Base-by-base conservation (phyloP, 225 moss, liverwort and hornwort species). In the Polytrichum commune region DNA sequence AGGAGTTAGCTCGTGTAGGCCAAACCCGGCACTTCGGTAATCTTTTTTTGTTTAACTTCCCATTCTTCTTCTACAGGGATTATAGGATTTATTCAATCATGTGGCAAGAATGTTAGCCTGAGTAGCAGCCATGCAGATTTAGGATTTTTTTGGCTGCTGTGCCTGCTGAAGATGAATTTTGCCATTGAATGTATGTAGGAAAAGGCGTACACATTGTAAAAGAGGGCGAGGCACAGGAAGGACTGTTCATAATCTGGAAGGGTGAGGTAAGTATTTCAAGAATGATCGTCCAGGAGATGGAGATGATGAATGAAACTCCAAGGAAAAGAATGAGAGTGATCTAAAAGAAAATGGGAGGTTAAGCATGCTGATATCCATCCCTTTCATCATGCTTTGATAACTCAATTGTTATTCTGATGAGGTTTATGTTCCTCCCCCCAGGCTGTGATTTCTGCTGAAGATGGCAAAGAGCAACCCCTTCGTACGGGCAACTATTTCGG, bases 401-500 rank as follows among this genome's bases (percentile, higher is more conserved):
- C 0, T 38, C 38, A 38, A 38, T 38, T 10, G 13, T 38, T 38
- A 38, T 38, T 46, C 16, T 46, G 13, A 46, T 46, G 13, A 46
- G 46, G 16, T 46, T 46, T 32, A 18, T 68, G 8, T 29, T 66
- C 30, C 65, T n/a, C 7, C 10, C 27, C n/a, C 77, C 83, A 83
- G 82, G 83, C 66, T 72, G 80, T 61, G 75, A 20, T 67, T 54
- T 26, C 22, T 30, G 64, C 64, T 58, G 10, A 60, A 54, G 64
- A 61, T 33, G 57, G 27, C 24, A 64, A 74, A 54, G 29, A 71
- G 46, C 60, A 24, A 35, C 55, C 32, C 61, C 30, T 95, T 63
- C 73, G 75, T 61, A 71, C 66, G 67, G 92, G 85, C 60, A 82
- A 92, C 74, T 87, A 89, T 79, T 95, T 95, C 67, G 94, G 92